Evolutionary conservation across 805 yeast species (phyloP), one percentile per base, ranked within the genome.

Genomic region (Yarrowia divulgata): DNA sequence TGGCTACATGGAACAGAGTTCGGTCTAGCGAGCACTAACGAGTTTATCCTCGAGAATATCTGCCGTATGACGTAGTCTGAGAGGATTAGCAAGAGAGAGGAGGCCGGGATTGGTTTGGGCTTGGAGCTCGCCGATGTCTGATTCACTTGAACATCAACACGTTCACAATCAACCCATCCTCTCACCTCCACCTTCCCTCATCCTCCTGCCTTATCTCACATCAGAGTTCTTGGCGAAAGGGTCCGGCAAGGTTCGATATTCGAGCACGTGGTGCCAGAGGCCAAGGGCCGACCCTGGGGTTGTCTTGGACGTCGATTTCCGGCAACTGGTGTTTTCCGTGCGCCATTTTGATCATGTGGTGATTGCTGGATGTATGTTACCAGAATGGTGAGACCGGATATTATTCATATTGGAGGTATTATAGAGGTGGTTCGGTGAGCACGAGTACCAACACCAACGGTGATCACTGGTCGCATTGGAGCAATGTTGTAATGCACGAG

Each of bases 201-300:
- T 14, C 57, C 58, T 18, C 57, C 60, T 54, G 60, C 60, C 60
- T 54, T 54, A 54, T 54, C 60, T 54, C 60, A 54, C 60, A 54
- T 54, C 60, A 54, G 39, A 54, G 60, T 54, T 54, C 54, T 49
- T 18, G 32, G 43, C 58, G 35, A 18, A 2, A 8, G 14, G 35
- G 29, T 37, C 34, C 8, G 34, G 19, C 60, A 54, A 54, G 60
- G 60, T 54, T 54, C 45, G 45, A 6, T 14, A 23, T 18, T 19
- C 29, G 16, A 54, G 60, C 60, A 54, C 60, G 60, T 54, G 60
- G 60, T 37, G 43, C 19, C 43, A 54, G 32, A 54, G 43, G 19
- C 39, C 60, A 39, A 54, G 60, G 45, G 60, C 60, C 60, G 60
- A 16, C 14, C 43, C 18, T 18, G 32, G 40, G 60, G 39, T 54